Evolutionary conservation across 2,329 filamentous ascomycete species (phyloP).

Genomic region (Diplodia corticola): DNA sequence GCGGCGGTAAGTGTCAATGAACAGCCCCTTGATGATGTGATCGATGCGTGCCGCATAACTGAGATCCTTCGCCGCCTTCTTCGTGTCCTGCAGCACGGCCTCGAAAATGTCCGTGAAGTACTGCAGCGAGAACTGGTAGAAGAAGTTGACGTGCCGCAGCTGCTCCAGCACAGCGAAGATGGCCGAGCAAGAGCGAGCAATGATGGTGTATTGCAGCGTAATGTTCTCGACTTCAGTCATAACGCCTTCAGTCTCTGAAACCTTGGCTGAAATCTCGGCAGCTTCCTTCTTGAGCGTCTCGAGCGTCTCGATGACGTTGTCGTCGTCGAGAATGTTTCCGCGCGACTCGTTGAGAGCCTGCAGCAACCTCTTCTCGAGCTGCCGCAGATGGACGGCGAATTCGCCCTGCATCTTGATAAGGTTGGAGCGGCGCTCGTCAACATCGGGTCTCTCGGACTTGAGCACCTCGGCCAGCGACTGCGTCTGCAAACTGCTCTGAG

Average conservation of each 20-base stretch:
- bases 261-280: slow-evolving; percentile 93
- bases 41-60: slow-evolving; percentile 80
- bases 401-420: slow-evolving; percentile 98
- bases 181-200: slow-evolving; percentile 92
- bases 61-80: slow-evolving; percentile 66
- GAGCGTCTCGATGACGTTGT: slow-evolving; percentile 95
- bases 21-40: slow-evolving; percentile 87
- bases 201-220: slow-evolving; percentile 88
- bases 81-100: slow-evolving; percentile 79
- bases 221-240: slow-evolving; percentile 98
- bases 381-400: slow-evolving; percentile 96
- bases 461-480: slow-evolving; percentile 97
- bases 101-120: slow-evolving; percentile 99
- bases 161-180: slow-evolving; percentile 97
- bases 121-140: slow-evolving; percentile 98
- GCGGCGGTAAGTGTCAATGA: slow-evolving; percentile 86
- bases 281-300: slow-evolving; percentile 98
- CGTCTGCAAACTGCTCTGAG: slow-evolving; percentile 96
- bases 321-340: slow-evolving; percentile 96
- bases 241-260: slow-evolving; percentile 92
- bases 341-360: slow-evolving; percentile 96
- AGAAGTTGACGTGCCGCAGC: slow-evolving; percentile 96
- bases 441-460: slow-evolving; percentile 95
- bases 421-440: slow-evolving; percentile 93
- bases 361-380: slow-evolving; percentile 89